Conservation (phyloP, 441 rosid genomes). For the Syzygium syzygioides region DNA sequence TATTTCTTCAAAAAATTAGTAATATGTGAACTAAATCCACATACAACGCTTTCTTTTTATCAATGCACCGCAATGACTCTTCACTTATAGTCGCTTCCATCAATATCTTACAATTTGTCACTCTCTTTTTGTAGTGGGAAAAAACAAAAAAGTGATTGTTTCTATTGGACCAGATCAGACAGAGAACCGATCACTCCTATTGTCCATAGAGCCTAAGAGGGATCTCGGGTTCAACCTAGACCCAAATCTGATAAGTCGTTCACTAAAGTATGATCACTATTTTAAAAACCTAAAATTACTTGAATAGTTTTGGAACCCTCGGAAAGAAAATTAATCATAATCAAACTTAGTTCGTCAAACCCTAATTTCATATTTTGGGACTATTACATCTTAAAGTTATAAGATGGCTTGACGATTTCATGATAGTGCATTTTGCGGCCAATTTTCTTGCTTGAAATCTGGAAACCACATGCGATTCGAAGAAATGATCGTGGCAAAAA, state of each 20-base stretch:
- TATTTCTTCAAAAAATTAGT: no score
- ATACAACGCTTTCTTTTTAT: no score
- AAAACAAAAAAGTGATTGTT: no score
- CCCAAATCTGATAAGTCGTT: not conserved
- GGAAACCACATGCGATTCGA: not conserved
- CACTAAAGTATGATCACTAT: not conserved
- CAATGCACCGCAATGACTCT: no score
- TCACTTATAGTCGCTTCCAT: no score
- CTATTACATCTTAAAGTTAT: not conserved
- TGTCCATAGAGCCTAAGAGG: not conserved
- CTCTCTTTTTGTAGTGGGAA: no score
- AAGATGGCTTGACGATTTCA: not conserved
- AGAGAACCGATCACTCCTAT: no score
- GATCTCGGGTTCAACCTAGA: not conserved
- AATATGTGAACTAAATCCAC: no score
- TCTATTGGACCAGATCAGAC: no score
- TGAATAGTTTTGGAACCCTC: not conserved
- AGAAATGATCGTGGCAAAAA: not conserved
- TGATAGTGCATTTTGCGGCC: not conserved
- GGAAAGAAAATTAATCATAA: not conserved
- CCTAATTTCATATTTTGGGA: not conserved
- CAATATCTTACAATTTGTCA: no score
- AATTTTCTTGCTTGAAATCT: not conserved
- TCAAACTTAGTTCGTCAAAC: not conserved
- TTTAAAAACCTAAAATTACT: not conserved